phyloP scores from a whole-genome alignment of 1,139 yeast species.

The Suhomyces yuchorum region DNA sequence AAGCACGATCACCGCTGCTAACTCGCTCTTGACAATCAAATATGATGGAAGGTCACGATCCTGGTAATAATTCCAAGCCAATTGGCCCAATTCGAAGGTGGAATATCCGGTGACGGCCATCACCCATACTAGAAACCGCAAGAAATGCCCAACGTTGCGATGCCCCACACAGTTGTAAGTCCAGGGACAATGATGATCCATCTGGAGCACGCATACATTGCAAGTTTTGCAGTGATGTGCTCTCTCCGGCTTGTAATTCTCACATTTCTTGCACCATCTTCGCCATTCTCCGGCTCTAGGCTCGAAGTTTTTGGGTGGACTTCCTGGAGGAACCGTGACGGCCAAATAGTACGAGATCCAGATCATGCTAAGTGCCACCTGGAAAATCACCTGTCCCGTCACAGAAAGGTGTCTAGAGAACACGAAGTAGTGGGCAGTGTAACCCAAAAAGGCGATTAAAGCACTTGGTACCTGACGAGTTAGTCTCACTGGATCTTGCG shows the following conservation, averaged over 20 bases:
- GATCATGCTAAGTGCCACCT: conserved; percentile 53
- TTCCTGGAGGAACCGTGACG: conserved; percentile 58
- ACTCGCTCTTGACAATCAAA: conserved; percentile 53
- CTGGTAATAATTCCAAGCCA: conserved; percentile 50
- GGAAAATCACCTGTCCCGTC: conserved; percentile 49
- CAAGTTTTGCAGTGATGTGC: conserved; percentile 77
- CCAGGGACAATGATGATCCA: conserved; percentile 93
- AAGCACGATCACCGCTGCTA: conserved; percentile 58
- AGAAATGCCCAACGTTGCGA: conserved; percentile 76
- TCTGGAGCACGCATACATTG: conserved; percentile 62
- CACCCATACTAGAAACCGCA: conserved; percentile 76
- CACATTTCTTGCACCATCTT: conserved; percentile 68
- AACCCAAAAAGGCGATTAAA: conserved; percentile 63
- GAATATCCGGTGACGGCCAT: conserved; percentile 56
- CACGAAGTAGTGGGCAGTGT: conserved; percentile 63
- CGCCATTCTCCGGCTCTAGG: conserved; percentile 49
- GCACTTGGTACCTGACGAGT: conserved; percentile 60
- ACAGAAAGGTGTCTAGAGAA: conserved; percentile 46
- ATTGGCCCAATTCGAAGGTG: conserved; percentile 41
- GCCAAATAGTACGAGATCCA: conserved; percentile 76
- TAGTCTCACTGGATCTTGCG: conserved; percentile 17
- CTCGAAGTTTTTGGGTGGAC: conserved; percentile 47
- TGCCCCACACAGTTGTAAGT: conserved; percentile 84
- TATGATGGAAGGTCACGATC: conserved; percentile 62
- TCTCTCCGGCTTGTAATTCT: conserved; percentile 69